Base-by-base conservation (phyloP, 768 basidiomycete species). In the Termitomyces sp. region DNA sequence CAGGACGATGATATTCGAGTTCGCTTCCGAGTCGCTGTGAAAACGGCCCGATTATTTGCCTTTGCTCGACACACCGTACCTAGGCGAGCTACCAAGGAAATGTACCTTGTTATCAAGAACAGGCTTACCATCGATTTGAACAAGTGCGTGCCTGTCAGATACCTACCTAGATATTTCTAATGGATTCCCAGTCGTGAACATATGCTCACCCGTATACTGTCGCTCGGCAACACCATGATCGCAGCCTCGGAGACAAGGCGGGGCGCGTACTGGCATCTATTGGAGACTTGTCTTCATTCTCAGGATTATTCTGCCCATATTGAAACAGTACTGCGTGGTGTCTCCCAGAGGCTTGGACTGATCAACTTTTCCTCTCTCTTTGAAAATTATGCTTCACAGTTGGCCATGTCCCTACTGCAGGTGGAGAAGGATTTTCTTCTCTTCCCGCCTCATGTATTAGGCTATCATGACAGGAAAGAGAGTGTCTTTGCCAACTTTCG, bases 211-310 rank as follows among this genome's bases (percentile, higher is more conserved):
- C 83, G 87, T 41, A 77, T 86, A 29, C 75, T 93, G 29, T 83
- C 79, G 19, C 75, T 90, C 14, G 88, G 84, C 27, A 93, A 92
- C 70, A 82, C 87, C 60, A 86, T 92, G 80, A 80, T 97, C 40
- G 80, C 84, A 17, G 89, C 86, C 65, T 87, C 92, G 1, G 80
- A 82, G 1, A 81, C 89, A 21, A 81, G 95, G 27, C 84, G 92
- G 16, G 89, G 86, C 4, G 82, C 93, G 1, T 94, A 96, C 66
- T 95, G 89, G 85, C 89, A 96, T 69, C 68, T 98, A 48, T 74
- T 98, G 58, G 93, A 95, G 68, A 81, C 82, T 6, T 82, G 82
- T 69, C 63, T 75, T 60, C 70, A 77, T 59, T 66, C 66, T 56
- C 67, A 66, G 57, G 64, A 51, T 52, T 81, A 80, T 59, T 64